Evolutionary conservation across 2,329 filamentous ascomycete genomes (phyloP).

Genomic region (Pseudocercospora fijiensis): DNA sequence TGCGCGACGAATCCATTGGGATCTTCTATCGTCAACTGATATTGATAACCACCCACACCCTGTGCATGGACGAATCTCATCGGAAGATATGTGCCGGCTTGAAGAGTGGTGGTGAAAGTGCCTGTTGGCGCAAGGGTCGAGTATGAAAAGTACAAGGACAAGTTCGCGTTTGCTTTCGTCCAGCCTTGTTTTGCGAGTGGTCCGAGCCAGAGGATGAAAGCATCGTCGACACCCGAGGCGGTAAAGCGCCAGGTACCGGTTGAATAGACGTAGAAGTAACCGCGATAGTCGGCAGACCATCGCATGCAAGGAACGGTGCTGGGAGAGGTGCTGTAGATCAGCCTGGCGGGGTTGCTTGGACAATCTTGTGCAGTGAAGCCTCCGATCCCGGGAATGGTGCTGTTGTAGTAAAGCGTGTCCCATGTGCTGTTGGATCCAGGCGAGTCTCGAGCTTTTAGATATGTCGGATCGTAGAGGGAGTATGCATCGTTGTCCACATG

Average conservation of each 20-base stretch:
- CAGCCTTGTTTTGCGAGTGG: slow-evolving; percentile 12
- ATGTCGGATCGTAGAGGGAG: slow-evolving; percentile 15
- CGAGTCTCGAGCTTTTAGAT: slow-evolving; percentile 10
- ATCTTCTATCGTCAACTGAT: slow-evolving; percentile 10
- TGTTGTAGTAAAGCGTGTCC: slow-evolving; percentile 14
- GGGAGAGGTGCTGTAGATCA: slow-evolving; percentile 5
- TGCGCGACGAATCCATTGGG: slow-evolving; percentile 8
- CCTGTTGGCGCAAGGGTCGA: background rate
- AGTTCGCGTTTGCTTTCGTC: slow-evolving; percentile 15
- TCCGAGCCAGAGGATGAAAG: slow-evolving; percentile 14
- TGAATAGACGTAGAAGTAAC: slow-evolving; percentile 16
- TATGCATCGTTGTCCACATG: slow-evolving; percentile 9
- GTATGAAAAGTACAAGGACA: slow-evolving; percentile 11
- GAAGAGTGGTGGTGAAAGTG: background rate
- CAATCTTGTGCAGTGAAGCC: slow-evolving; percentile 7
- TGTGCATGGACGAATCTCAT: slow-evolving; percentile 14
- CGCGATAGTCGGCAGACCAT: slow-evolving; percentile 15
- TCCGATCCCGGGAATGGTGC: slow-evolving; percentile 4
- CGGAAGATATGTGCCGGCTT: slow-evolving; percentile 9
- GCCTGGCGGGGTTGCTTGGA: background rate
- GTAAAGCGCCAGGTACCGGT: slow-evolving; percentile 13
- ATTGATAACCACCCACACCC: slow-evolving; percentile 14
- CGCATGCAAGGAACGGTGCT: slow-evolving; percentile 13
- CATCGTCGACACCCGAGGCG: slow-evolving; percentile 13
- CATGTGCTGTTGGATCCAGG: slow-evolving; percentile 13